Evolutionary conservation across 2,329 filamentous ascomycete species (phyloP), one percentile per base, ranked within the genome.

Genomic region (Monosporascus sp.): DNA sequence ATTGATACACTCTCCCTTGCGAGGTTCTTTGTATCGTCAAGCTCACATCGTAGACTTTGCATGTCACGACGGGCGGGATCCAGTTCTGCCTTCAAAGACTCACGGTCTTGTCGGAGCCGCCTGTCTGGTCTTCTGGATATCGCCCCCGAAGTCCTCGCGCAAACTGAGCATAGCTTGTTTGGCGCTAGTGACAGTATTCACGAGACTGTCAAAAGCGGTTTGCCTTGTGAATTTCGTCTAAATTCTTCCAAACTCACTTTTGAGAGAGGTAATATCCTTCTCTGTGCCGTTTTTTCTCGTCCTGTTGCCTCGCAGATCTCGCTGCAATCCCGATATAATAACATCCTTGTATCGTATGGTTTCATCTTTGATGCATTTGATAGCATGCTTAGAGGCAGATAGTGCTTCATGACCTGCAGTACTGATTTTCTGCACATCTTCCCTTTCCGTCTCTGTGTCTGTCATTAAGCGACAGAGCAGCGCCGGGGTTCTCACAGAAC

Each of bases 351-450:
- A 57, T 25, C 63, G 66, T 37, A 63, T 57, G 51, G 71, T 59
- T 37, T 72, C 67, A 20, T 60, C 52, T 37, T 73, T 65, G 18
- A 75, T 65, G 22, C 66, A 67, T 18, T 58, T 52, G 9, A 74
- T 61, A 24, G 65, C 62, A 14, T 63, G 63, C 20, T 73, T 68
- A 47, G 74, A 68, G 2, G 66, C 64, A 7, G 71, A 66, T 14
- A 72, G 64, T 42, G 72, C 63, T 41, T 70, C 69, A 53, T 64
- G 65, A 1, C 71, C 72, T 6, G 69, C 65, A 24, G 57, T 66
- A 51, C 72, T 69, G 44, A 75, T 68, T 34, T 65, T 66, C 7
- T 68, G 62, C 52, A 74, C 70, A 18, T 71, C 63, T 39, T 66
- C 64, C 38, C 62, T 58, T 47, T 74, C 70, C 3, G 56, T 53